Conservation (phyloP, 805 yeast species). For the Blastobotrys muscicola region DNA sequence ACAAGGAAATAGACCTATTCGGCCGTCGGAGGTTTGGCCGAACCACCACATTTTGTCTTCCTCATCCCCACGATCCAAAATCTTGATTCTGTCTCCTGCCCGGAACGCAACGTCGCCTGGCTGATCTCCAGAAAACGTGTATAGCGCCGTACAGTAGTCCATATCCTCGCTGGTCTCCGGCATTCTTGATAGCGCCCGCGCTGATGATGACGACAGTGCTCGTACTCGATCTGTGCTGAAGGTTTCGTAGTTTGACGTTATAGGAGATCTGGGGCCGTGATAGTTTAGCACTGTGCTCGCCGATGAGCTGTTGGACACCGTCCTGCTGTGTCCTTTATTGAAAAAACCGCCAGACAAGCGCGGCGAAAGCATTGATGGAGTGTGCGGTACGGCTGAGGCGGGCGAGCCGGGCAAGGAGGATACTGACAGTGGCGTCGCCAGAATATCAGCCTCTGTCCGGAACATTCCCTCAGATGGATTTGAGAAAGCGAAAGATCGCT, state of each 20-base stretch:
- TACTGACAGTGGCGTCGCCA: constrained; percentile 6
- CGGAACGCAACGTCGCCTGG: constrained; percentile 31
- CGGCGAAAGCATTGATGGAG: background rate
- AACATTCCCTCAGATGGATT: constrained; percentile 21
- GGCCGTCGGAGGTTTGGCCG: constrained; percentile 34
- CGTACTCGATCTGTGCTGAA: constrained; percentile 14
- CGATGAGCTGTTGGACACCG: background rate
- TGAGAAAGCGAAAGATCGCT: constrained; percentile 12
- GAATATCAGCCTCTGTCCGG: constrained; percentile 19
- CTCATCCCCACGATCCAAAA: constrained; percentile 29
- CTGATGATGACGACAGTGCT: constrained; percentile 20
- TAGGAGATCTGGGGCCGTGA: background rate
- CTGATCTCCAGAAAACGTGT: constrained; percentile 28
- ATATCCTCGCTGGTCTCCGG: constrained; percentile 16
- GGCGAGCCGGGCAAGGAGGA: constrained; percentile 2
- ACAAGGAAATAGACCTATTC: constrained; percentile 37
- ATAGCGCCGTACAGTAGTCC: constrained; percentile 26
- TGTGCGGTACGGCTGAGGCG: background rate
- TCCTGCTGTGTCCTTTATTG: background rate
- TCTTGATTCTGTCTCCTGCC: constrained; percentile 29
- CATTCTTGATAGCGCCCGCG: constrained; percentile 18
- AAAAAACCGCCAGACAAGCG: constrained; percentile 3
- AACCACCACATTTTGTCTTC: constrained; percentile 42
- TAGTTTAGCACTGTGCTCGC: background rate
- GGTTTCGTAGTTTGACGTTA: constrained; percentile 3